Base-by-base conservation (phyloP, 2,329 filamentous ascomycete genomes). In the Trichoderma hamatum region DNA sequence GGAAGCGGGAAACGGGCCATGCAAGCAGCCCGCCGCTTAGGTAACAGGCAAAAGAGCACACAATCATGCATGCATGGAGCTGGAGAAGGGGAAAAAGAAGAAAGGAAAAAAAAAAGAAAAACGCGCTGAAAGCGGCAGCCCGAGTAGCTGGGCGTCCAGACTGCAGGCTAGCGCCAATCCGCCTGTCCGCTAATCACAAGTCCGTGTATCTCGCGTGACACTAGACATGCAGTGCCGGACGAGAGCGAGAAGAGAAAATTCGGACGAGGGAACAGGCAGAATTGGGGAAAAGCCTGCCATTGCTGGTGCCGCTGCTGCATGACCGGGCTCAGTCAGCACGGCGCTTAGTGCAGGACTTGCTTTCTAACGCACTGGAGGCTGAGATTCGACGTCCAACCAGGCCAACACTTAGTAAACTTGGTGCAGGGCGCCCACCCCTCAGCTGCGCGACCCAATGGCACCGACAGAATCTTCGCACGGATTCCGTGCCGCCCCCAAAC, bases 381-480 rank as follows among this genome's bases (percentile, higher is more conserved):
- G 49, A 62, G 59, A 51, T 51, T 34, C 19, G 60, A 46, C 19
- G 19, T 21, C 26, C 19, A 26, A 52, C 34, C 10, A 24, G 14
- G 28, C 34, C n/a, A 7, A 34, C 6, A 32, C 54, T 4, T 56
- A 28, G n/a, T 16, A 24, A 30, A 13, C 30, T 26, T 55, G 32
- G 11, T 34, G 43, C 62, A 36, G 32, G 32, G 51, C 39, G 32
- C 34, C 30, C 61, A 39, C 52, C 39, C 30, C 54, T 49, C 64
- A 36, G 39, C 64, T 39, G 54, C 64, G 36, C 56, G 34, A 56
- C 62, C 63, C 63, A 66, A 46, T 56, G 62, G 11, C 63, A n/a
- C 51, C 3, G 11, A 13, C 28, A 43, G 39, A 43, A 43, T 43
- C 39, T 43, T 43, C 39, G 39, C 39, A 30, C 32, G 28, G 58